Evolutionary conservation across 495 filamentous ascomycete genomes (phyloP).

Genomic region (Apiosordaria backusii): DNA sequence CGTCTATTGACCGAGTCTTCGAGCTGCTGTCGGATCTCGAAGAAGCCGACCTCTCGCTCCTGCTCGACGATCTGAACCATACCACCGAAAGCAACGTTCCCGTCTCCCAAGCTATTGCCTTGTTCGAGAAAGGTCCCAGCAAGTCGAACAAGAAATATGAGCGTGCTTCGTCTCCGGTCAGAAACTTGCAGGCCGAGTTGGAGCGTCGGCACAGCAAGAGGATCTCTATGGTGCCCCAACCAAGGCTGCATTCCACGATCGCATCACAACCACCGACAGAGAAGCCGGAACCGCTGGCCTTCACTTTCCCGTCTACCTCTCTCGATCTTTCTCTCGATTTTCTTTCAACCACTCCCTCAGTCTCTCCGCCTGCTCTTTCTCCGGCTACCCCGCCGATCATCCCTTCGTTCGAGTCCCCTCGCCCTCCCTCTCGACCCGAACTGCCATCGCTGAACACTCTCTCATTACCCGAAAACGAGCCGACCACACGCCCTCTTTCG

Average conservation of each 20-base stretch:
- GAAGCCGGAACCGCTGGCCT: not conserved
- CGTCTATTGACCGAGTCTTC: slow-evolving; percentile 40
- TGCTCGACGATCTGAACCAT: slow-evolving; percentile 38
- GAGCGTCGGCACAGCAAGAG: slow-evolving; percentile 38
- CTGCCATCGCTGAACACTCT: not conserved
- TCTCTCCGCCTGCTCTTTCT: not conserved
- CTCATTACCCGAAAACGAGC: slow-evolving; percentile 4
- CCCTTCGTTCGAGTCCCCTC: not conserved
- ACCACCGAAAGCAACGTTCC: slow-evolving; percentile 39
- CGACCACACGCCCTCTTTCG: slow-evolving; percentile 19
- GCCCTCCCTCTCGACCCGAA: slow-evolving; percentile 10
- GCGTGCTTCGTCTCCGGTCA: slow-evolving; percentile 32
- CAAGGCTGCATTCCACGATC: slow-evolving; percentile 4
- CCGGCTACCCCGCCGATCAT: not conserved
- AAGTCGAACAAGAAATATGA: slow-evolving; percentile 25
- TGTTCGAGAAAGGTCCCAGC: slow-evolving; percentile 29
- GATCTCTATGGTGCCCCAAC: slow-evolving; percentile 26
- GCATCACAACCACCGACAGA: slow-evolving; percentile 2
- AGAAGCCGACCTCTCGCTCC: slow-evolving; percentile 33
- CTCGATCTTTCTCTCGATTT: no score
- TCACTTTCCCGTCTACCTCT: not conserved
- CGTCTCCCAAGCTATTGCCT: slow-evolving; percentile 34
- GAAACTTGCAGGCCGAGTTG: slow-evolving; percentile 32
- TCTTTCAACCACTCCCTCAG: not conserved
- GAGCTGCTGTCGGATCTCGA: slow-evolving; percentile 39